Evolutionary conservation across 164 flowering plant species (phyloP), one percentile per base, ranked within the genome.

Genomic region (Brasenia schreberi): DNA sequence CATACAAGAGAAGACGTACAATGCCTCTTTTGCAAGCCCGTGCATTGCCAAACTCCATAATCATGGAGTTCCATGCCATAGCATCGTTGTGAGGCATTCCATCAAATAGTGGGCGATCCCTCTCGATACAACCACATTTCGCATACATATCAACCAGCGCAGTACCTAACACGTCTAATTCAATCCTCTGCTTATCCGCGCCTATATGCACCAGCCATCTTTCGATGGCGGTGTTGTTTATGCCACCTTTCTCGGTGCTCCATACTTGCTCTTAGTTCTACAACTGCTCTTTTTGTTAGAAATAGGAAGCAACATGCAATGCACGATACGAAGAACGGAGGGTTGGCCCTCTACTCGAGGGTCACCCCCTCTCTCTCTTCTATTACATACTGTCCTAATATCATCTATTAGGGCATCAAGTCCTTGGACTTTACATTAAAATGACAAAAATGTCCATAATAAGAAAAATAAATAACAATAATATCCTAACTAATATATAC

Each of bases 61-160:
- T 79, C 83, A 83, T 78, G 0, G 83, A 72, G 49, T 77, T 80
- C 84, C 87, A 83, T 43, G 81, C 81, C 67, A 76, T 69, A 0
- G 81, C 64, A 75, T 83, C 83, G 64, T 71, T 78, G 2, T 67
- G 69, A 7, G 71, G 70, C 83, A 81, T 81, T 18, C 45, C 73
- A 66, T 77, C 70, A 65, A 83, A 83, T 42, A 83, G 64, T 18
- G 72, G 64, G 59, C 68, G 71, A 3, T 81, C 81, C 65, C 69
- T 78, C 44, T 78, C 78, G 18, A 83, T 74, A 52, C 71, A 70
- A 17, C 87, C 87, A 63, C 87, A 83, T 66, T 74, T 83, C 2
- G 81, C 77, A 58, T 81, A 81, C 83, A 81, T 81, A 70, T 81
- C 76, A 33, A 83, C 73, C 43, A 83, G 80, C 2, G 84, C 77